These are phyloP conservation scores for Candida neerlandica DNA, from an alignment of 1,139 yeast species.

Conservation along the genomic window DNA sequence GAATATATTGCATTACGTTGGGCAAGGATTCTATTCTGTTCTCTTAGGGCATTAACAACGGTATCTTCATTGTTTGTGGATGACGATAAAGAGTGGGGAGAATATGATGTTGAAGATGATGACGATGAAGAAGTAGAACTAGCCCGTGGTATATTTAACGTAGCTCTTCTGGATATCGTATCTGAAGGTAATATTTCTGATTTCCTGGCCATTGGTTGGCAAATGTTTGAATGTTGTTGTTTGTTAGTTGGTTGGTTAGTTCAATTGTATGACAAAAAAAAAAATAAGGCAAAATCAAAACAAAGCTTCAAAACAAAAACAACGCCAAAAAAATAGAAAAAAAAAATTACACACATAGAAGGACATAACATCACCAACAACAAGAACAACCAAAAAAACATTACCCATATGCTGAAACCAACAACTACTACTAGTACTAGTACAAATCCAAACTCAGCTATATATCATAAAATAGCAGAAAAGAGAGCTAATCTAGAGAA, in stretches of 20 bases:
- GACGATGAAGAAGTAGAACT: not conserved
- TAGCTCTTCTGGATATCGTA: not conserved
- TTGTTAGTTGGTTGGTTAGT: not conserved
- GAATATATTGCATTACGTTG: constrained; percentile 55
- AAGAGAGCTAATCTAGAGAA: constrained; percentile 57
- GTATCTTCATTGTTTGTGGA: not conserved
- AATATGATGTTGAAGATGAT: not conserved
- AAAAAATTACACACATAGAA: not conserved
- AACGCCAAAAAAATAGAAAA: constrained; percentile 2
- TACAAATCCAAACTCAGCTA: constrained; percentile 10
- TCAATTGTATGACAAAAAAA: constrained; percentile 5
- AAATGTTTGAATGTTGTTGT: not conserved
- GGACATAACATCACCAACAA: not conserved
- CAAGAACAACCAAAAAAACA: not conserved
- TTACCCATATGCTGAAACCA: constrained; percentile 14
- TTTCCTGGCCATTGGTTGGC: constrained; percentile 7
- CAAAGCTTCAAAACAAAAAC: constrained; percentile 7
- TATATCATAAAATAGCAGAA: constrained; percentile 40
- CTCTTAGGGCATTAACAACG: constrained; percentile 6
- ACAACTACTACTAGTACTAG: not conserved
- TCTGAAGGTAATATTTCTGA: constrained; percentile 1
- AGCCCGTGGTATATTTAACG: not conserved
- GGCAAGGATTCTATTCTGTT: constrained; percentile 58
- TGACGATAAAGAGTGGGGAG: too few relatives aligned
- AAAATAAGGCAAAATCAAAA: constrained; percentile 4